Conservation (phyloP, 2,329 filamentous ascomycete species). For the Reticulascus tulasneorum region DNA sequence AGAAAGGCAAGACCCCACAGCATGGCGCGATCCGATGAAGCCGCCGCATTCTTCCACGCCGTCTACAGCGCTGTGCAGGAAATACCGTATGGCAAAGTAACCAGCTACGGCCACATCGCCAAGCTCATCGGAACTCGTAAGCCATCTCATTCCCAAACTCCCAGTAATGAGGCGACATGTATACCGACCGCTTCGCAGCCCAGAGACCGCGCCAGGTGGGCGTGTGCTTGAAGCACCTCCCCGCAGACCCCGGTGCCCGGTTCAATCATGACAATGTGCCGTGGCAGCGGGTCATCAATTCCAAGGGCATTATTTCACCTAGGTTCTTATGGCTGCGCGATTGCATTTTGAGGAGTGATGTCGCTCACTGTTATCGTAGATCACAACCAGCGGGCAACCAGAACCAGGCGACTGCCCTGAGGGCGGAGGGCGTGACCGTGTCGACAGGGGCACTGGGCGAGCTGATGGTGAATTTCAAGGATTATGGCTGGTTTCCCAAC, state of each 20-base stretch:
- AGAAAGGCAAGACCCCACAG: too few species aligned
- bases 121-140: slow-evolving; percentile 68
- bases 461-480: slow-evolving; percentile 44
- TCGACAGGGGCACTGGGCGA: slow-evolving; percentile 45
- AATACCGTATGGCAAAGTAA: slow-evolving; percentile 79
- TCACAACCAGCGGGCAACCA: slow-evolving; percentile 44
- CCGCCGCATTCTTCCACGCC: slow-evolving; percentile 66
- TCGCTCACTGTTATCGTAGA: slow-evolving; percentile 21
- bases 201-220: slow-evolving; percentile 81
- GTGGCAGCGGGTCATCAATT: slow-evolving; percentile 91
- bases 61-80: slow-evolving; percentile 84
- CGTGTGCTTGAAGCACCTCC: slow-evolving; percentile 82
- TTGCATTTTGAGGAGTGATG: too few species aligned
- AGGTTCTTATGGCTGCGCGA: slow-evolving; percentile 46
- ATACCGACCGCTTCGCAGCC: slow-evolving; percentile 38
- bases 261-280: slow-evolving; percentile 80
- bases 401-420: slow-evolving; percentile 47
- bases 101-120: slow-evolving; percentile 81
- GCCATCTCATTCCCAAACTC: slow-evolving; percentile 17
- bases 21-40: slow-evolving; percentile 73
- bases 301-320: slow-evolving; percentile 80
- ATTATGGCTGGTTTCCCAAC: slow-evolving; percentile 54
- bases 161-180: too few species aligned
- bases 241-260: slow-evolving; percentile 43
- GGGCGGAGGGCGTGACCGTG: slow-evolving; percentile 51